Base-by-base conservation (phyloP, 2,329 filamentous ascomycete genomes). In the Fusarium mangiferae region DNA sequence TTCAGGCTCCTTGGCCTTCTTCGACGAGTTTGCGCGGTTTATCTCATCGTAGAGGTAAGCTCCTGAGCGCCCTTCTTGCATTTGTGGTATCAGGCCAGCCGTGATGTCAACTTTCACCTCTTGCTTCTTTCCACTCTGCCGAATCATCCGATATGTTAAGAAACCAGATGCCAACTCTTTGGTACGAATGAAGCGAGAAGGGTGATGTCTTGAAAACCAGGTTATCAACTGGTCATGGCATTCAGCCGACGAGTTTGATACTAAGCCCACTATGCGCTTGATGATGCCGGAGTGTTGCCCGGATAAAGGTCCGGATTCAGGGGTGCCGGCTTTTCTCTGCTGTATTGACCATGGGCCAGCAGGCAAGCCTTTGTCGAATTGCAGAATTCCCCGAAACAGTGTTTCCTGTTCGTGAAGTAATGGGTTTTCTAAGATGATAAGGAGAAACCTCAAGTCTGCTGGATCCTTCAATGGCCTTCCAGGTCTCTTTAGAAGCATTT, bases 221-320 rank as follows among this genome's bases (percentile, higher is more conserved):
- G 89, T 88, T 15, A 95, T 90, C 33, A 97, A 83, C 75, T 93
- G 90, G 61, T 92, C 91, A 77, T 97, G 95, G 75, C 93, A 95
- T 66, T 92, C 89, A 66, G 90, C 89, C 0, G 94, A 88, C 18
- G 93, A 86, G 80, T 97, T 94, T 3, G 94, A 92, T 30, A 97
- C 80, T 15, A 98, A 84, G 2, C 95, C 95, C 33, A 97, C 82
- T 44, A 97, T 91, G 42, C 95, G 90, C 81, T 98, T 98, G 77
- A 97, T 90, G 60, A 98, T 92, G 9, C 92, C 93, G 6, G 93
- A 95, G 81, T 97, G 93, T 67, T 93, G 90, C 4, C 91, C 92
- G 33, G 89, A 85, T 17, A 86, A 79, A 13, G 83, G 86, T 0
- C 85, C 85, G 6, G 83, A 81, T 42, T 80, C 82, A 11, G 83